phyloP scores from a whole-genome alignment of 768 basidiomycete species.

The Termitomyces sp. region DNA sequence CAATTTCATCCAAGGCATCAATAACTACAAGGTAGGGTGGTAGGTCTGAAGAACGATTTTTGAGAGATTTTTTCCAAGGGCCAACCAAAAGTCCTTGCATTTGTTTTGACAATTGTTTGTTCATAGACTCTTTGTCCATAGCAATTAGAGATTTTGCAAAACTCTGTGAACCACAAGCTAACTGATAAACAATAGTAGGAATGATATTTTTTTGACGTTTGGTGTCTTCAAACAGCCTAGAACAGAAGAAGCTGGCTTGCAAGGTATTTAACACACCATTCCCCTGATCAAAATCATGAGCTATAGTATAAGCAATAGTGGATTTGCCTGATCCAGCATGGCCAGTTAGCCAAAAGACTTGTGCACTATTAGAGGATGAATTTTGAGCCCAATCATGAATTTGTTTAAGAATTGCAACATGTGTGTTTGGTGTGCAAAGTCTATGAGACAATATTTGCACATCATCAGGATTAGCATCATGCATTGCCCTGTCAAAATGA shows the following conservation, averaged over 20 bases:
- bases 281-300: neutral
- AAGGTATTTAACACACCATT: too few species aligned
- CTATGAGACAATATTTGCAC: neutral
- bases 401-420: neutral
- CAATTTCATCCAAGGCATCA: slow-evolving; percentile 9
- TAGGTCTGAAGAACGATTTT: neutral
- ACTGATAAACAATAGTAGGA: slow-evolving; percentile 12
- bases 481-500: neutral
- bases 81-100: slow-evolving; percentile 8
- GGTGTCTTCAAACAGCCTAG: neutral
- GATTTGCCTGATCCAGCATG: neutral
- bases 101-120: slow-evolving; percentile 7
- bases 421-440: slow-evolving; percentile 15
- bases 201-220: slow-evolving; percentile 7
- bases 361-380: slow-evolving; percentile 2
- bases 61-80: neutral
- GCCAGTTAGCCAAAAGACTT: slow-evolving; percentile 4
- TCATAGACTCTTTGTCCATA: neutral
- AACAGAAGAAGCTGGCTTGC: too few species aligned
- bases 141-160: neutral
- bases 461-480: neutral
- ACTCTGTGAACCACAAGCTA: neutral
- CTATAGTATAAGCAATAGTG: neutral
- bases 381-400: slow-evolving; percentile 9
- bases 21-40: slow-evolving; percentile 7